Evolutionary conservation across 192 early-diverging fungal species (phyloP), one percentile per base, ranked within the genome.

Genomic region (Nowakowskiella sp.): DNA sequence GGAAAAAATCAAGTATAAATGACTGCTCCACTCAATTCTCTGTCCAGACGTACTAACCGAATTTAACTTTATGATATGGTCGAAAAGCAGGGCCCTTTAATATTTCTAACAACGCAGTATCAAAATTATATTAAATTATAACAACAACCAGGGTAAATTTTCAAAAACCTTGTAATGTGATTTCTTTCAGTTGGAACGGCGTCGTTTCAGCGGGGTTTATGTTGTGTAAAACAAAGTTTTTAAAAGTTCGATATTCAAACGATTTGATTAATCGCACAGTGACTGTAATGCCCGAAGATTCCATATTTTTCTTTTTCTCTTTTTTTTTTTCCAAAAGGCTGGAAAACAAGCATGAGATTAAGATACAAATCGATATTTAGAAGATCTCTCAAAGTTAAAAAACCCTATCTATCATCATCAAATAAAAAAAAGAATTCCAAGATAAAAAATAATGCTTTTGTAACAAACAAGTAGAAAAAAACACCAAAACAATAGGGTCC

Each of bases 261-360:
- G 77, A 87, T 60, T 92, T 92, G 63, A 95, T 93, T 32, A 87
- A 64, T 0, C 92, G 72, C 50, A 95, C 70, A 4, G 91, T 94
- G 4, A 94, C 28, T 0, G 76, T 83, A n/a, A n/a, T n/a, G n/a
- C n/a, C n/a, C n/a, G n/a, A n/a, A n/a, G n/a, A n/a, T n/a, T n/a
- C n/a, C n/a, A n/a, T n/a, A n/a, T n/a, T n/a, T n/a, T n/a, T n/a
- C n/a, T n/a, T n/a, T n/a, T n/a, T n/a, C n/a, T n/a, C n/a, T n/a
- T n/a, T n/a, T n/a, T n/a, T 47, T 51, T 83, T 83, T 3, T 76
- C 63, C 29, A n/a, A n/a, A n/a, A n/a, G n/a, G n/a, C n/a, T n/a
- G n/a, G n/a, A n/a, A n/a, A n/a, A n/a, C n/a, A n/a, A n/a, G n/a
- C n/a, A n/a, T n/a, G n/a, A n/a, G n/a, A n/a, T n/a, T n/a, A n/a